Evolutionary conservation across 148 eudicot species (phyloP).

Genomic region (Rhododendron ferrugineum): DNA sequence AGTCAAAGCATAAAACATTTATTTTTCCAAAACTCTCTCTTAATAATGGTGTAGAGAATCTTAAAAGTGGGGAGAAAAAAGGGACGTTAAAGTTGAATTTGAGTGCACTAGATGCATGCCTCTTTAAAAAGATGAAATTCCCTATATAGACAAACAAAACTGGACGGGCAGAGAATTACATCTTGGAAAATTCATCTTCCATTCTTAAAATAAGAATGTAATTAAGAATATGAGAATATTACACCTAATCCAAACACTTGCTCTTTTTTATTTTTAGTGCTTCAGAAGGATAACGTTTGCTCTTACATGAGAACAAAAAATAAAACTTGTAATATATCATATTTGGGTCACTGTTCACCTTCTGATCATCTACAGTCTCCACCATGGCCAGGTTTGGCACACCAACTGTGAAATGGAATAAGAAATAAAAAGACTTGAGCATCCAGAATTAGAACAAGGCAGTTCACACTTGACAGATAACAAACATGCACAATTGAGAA

Average conservation of each 20-base stretch:
- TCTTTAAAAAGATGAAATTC: not conserved
- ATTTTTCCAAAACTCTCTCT: not conserved
- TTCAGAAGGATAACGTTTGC: not conserved
- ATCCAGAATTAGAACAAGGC: constrained; percentile 2
- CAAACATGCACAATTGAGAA: not conserved
- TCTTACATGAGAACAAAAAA: constrained; percentile 5
- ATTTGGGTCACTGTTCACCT: constrained; percentile 38
- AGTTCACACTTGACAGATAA: not conserved
- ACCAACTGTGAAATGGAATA: constrained; percentile 43
- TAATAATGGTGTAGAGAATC: not conserved
- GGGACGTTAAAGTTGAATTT: not conserved
- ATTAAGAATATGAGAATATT: not conserved
- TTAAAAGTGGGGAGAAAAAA: not conserved
- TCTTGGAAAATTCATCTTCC: not conserved
- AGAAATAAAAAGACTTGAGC: not conserved
- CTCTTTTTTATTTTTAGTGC: not conserved
- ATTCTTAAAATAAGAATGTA: not conserved
- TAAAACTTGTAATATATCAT: not conserved
- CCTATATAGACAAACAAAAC: not conserved
- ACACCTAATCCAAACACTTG: not conserved
- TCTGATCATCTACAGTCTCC: constrained; percentile 94
- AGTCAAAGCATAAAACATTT: not conserved
- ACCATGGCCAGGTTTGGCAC: constrained; percentile 92
- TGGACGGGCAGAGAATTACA: not conserved
- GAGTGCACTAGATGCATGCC: not conserved